Conservation (phyloP, 2,329 filamentous ascomycete genomes). For the Epicoccum nigrum region DNA sequence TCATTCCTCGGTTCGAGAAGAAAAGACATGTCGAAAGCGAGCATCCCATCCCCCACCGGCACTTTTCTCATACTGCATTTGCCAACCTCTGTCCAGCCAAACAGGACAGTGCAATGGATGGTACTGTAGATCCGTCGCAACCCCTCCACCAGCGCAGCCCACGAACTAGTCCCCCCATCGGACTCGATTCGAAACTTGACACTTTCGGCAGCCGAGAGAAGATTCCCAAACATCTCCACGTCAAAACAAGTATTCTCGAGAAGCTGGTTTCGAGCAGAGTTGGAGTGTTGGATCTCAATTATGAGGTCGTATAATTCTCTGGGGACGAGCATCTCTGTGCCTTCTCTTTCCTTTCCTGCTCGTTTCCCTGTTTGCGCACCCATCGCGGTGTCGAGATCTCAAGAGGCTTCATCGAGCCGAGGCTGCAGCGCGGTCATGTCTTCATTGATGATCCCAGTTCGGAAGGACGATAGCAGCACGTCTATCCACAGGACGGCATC, state of each 20-base stretch:
- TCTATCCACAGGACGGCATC: not conserved
- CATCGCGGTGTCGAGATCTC: too few relatives aligned
- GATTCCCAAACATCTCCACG: not conserved
- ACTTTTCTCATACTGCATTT: not conserved
- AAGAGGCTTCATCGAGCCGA: not conserved
- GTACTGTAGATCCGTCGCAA: slow-evolving; percentile 5
- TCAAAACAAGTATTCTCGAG: not conserved
- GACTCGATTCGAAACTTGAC: not conserved
- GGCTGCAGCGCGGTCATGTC: not conserved
- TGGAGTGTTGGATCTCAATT: not conserved
- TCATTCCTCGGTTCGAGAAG: too few relatives aligned
- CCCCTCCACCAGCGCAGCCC: not conserved
- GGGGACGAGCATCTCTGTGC: not conserved
- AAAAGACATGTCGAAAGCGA: too few relatives aligned
- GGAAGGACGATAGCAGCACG: not conserved
- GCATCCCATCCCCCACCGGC: not conserved
- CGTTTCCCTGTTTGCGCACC: too few relatives aligned
- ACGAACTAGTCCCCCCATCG: not conserved
- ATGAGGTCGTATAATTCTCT: not conserved
- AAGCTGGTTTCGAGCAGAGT: not conserved
- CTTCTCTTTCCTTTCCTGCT: not conserved
- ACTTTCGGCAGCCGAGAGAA: not conserved
- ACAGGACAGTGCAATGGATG: not conserved
- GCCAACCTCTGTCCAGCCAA: not conserved
- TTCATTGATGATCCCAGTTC: not conserved